Evolutionary conservation across 768 basidiomycete genomes (phyloP), one percentile per base, ranked within the genome.

Genomic region (Lentinula guzmanii): DNA sequence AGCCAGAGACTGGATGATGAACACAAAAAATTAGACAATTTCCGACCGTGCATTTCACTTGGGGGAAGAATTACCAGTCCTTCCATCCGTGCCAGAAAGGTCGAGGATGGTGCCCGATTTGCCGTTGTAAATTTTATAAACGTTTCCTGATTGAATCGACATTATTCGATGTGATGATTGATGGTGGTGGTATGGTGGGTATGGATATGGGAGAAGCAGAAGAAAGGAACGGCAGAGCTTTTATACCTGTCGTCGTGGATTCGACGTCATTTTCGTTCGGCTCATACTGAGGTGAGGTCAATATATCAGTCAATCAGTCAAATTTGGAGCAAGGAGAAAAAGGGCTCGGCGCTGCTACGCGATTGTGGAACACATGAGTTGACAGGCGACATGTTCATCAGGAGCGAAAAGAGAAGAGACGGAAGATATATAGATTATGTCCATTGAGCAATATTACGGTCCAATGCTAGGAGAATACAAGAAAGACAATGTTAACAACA

Each of bases 1-100:
- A 82, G 15, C 82, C 82, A 37, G 75, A 78, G 65, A 82, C 77
- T 79, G 37, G 37, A 39, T 13, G 13, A 51, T 5, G n/a, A 55
- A 28, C 10, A 28, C n/a, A 16, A 43, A 43, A 48, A 34, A 15
- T 57, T 28, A 57, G 34, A 21, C 6, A 33, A 0, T 3, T 42
- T 24, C 35, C 5, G n/a, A 34, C 15, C 15, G 57, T 4, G 21
- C 43, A 48, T 11, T 41, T 48, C 4, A 45, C 4, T 33, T 8
- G 13, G 41, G 2, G 42, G 15, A 52, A 59, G 2, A 70, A 77
- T 10, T 66, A 79, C 77, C 70, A 54, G 76, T 72, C 1, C 53
- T 46, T 60, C 74, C 70, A 60, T 82, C 79, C 9, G 66, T 71
- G n/a, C 77, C 80, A 37, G 82, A 83, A 63, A 82, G 79, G 63